Conservation (phyloP, 2,329 filamentous ascomycete genomes). For the Aureobasidium melanogenum region DNA sequence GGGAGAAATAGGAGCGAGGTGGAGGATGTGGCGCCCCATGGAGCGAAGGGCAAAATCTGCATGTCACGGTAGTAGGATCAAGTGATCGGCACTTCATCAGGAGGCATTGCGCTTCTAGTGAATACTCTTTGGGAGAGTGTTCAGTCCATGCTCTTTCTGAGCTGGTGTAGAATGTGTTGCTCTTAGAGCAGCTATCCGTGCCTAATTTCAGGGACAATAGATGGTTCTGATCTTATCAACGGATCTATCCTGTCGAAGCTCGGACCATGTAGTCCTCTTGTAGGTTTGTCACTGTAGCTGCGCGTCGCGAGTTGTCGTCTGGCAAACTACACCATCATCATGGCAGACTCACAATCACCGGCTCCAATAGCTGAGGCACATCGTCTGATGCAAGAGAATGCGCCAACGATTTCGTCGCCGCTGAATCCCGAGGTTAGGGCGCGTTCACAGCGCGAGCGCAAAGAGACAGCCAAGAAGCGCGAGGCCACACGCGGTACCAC, state of each 20-base stretch:
- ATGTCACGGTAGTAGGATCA: neutral
- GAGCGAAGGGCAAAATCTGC: neutral
- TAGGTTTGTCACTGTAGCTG: neutral
- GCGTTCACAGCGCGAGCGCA: slow-evolving; percentile 44
- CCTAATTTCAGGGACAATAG: no score
- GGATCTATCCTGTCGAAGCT: neutral
- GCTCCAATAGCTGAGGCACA: neutral
- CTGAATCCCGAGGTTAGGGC: slow-evolving; percentile 56
- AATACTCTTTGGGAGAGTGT: neutral
- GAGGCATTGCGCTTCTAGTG: neutral
- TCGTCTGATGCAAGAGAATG: slow-evolving; percentile 48
- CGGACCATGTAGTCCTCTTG: neutral
- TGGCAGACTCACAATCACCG: slow-evolving; percentile 1
- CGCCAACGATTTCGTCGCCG: slow-evolving; percentile 62
- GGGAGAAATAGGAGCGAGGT: neutral
- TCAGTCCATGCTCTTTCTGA: neutral
- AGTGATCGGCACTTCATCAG: neutral
- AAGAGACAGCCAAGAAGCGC: slow-evolving; percentile 43
- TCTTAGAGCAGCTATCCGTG: neutral
- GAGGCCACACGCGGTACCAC: slow-evolving; percentile 37
- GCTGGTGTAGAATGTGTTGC: neutral
- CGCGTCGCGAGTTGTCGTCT: neutral
- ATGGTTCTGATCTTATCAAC: neutral
- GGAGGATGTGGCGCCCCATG: neutral
- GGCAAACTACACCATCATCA: neutral